These are phyloP conservation scores for Recurvomyces mirabilis DNA, from an alignment of 495 filamentous ascomycete genomes.

Conservation along the genomic window DNA sequence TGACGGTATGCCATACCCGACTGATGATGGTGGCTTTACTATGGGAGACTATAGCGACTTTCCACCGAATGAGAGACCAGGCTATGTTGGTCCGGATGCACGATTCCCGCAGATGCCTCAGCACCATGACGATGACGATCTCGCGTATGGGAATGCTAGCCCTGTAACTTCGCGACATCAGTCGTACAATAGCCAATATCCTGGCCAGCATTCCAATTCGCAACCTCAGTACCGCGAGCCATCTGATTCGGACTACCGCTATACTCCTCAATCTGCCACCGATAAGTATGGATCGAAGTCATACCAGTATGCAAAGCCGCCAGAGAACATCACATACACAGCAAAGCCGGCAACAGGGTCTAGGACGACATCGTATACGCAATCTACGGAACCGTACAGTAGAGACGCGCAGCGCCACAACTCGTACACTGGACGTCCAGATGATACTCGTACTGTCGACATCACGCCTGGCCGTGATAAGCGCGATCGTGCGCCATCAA, in stretches of 20 bases:
- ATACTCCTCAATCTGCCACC: constrained; percentile 6
- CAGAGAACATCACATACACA: constrained; percentile 28
- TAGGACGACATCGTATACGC: constrained; percentile 2
- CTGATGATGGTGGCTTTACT: constrained; percentile 16
- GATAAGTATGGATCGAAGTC: constrained; percentile 6
- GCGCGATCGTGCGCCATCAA: constrained; percentile 3
- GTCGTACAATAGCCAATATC: constrained; percentile 1
- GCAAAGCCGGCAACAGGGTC: constrained; percentile 16
- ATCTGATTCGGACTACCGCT: constrained; percentile 3
- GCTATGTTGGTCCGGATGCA: constrained; percentile 25
- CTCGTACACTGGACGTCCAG: constrained; percentile 1
- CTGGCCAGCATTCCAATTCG: no score
- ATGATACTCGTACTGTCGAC: constrained; percentile 13
- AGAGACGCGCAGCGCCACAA: constrained; percentile 2
- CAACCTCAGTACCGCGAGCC: no score
- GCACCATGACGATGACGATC: constrained; percentile 12
- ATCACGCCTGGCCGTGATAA: constrained; percentile 13
- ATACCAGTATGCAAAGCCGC: constrained; percentile 28
- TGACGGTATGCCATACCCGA: constrained; percentile 1
- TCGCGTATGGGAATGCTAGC: constrained; percentile 12
- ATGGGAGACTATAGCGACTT: constrained; percentile 30
- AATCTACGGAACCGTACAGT: constrained; percentile 5
- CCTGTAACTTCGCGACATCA: not conserved
- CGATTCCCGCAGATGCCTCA: constrained; percentile 18
- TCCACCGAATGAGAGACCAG: constrained; percentile 29